Conservation (phyloP, 2,329 filamentous ascomycete genomes). For the Claviceps maximensis region DNA sequence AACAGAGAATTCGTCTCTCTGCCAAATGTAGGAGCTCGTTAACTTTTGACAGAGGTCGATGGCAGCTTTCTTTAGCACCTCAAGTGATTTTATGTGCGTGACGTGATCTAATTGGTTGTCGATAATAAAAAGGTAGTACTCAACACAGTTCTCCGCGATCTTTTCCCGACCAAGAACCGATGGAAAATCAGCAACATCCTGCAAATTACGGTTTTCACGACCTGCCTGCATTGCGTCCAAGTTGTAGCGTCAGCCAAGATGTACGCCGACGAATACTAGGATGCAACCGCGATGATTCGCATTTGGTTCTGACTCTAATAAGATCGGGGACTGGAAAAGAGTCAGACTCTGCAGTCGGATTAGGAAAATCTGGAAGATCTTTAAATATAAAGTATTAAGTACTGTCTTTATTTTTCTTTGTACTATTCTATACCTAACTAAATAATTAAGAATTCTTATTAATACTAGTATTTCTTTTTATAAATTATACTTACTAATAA, state of each 20-base stretch:
- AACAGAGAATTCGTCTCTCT: slow-evolving; percentile 68
- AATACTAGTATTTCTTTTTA: no score
- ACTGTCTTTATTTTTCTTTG: no score
- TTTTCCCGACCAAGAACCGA: slow-evolving; percentile 5
- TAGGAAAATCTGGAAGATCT: no score
- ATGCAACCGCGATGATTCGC: not conserved
- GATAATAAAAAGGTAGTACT: slow-evolving; percentile 69
- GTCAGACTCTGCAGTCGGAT: no score
- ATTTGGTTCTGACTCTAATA: not conserved
- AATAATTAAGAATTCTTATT: no score
- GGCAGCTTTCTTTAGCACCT: slow-evolving; percentile 57
- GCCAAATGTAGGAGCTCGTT: slow-evolving; percentile 88
- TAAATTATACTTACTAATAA: no score
- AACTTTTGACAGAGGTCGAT: slow-evolving; percentile 47
- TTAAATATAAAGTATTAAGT: no score
- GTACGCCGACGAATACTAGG: not conserved
- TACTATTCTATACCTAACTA: no score
- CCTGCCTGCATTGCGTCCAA: not conserved
- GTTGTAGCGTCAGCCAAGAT: not conserved
- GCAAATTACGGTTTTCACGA: not conserved
- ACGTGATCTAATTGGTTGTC: slow-evolving; percentile 39
- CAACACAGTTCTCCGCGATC: slow-evolving; percentile 71
- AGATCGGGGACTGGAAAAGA: no score
- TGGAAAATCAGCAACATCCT: not conserved
- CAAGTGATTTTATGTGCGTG: slow-evolving; percentile 52